Base-by-base conservation (phyloP, 257 asterid species). In the Scutellaria galericulata region DNA sequence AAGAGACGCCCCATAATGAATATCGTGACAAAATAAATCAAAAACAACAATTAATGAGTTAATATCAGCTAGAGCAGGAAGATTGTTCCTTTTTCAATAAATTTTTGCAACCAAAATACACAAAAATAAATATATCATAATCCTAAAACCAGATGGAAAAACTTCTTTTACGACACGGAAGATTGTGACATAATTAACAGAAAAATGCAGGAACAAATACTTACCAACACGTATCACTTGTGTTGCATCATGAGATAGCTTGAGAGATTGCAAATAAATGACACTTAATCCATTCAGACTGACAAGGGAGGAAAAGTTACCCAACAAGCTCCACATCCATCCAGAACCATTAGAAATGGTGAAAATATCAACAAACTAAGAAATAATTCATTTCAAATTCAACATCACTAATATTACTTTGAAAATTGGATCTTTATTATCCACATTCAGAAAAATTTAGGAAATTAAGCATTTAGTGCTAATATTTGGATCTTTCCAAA, bases 201-300 rank as follows among this genome's bases (percentile, higher is more conserved):
- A 63, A 60, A 53, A 20, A 63, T 59, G 20, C 39, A 52, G 40
- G 70, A 68, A 76, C 73, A 73, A 63, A 53, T 63, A 42, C 71
- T 57, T 80, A 41, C 15, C 5, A 45, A 65, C 54, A 78, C 53
- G 67, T 11, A 66, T 53, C 60, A 50, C 67, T 45, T 39, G 11
- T 7, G 46, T 46, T 6, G 45, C 69, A 58, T 61, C 66, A 64
- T 22, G 35, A 57, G 7, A 73, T 58, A 52, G 44, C 58, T 12
- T 35, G 35, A 46, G 68, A 64, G 68, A 60, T 35, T 48, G 70
- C 75, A 78, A 78, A 54, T 50, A 75, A 66, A 79, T 69, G 77
- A 67, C 47, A 31, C 3, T 57, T 7, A 57, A 18, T 24, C 67
- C 60, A 76, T 44, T 61, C 70, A 76, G 61, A 58, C 45, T 35